Evolutionary conservation across 345 rosid genomes (phyloP).

Genomic region (Leavenworthia alabamica): DNA sequence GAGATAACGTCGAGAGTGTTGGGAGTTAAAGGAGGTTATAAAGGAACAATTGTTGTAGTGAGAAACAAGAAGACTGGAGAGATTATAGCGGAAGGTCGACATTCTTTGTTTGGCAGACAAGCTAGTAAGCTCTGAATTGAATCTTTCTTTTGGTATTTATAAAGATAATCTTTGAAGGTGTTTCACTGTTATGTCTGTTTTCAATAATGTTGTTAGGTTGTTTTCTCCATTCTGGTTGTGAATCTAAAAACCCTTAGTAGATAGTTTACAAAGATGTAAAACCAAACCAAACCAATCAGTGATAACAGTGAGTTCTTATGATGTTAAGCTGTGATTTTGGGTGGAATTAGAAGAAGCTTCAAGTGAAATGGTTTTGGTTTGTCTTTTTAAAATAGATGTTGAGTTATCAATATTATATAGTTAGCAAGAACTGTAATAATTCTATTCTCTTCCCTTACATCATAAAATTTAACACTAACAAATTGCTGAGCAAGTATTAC

Average conservation of each 20-base stretch:
- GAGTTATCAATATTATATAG: not conserved
- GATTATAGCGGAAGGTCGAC: slow-evolving; percentile 88
- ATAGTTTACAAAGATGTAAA: not conserved
- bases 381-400: not conserved
- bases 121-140: slow-evolving; percentile 53
- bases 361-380: not conserved
- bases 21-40: slow-evolving; percentile 65
- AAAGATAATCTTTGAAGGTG: not conserved
- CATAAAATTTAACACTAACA: not conserved
- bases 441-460: not conserved
- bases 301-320: not conserved
- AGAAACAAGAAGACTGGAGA: slow-evolving; percentile 71
- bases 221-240: not conserved
- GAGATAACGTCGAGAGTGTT: slow-evolving; percentile 66
- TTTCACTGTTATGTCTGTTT: not conserved
- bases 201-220: not conserved
- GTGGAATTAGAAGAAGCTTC: not conserved
- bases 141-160: not conserved
- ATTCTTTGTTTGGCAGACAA: slow-evolving; percentile 64
- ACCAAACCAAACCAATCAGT: not conserved
- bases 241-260: not conserved
- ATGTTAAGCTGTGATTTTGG: not conserved
- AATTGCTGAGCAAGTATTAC: not conserved
- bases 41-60: slow-evolving; percentile 59
- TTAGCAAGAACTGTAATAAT: not conserved